These are phyloP conservation scores for Sideroxylon spinosum DNA, from an alignment of 179 eudicot species.

Conservation along the genomic window DNA sequence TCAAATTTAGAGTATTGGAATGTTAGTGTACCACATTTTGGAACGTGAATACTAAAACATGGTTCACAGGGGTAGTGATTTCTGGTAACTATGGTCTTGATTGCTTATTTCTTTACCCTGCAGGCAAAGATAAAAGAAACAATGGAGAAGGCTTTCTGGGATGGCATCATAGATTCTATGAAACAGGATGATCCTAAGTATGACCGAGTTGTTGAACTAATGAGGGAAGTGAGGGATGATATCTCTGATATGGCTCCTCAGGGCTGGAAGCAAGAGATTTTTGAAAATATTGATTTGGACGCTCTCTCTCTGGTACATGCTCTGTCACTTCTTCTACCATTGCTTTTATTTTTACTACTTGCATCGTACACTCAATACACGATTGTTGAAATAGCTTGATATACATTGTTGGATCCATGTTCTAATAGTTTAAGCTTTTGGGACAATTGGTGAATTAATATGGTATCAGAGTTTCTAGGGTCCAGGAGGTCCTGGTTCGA, in stretches of 20 bases:
- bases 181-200: constrained; percentile 64
- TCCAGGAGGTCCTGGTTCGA: no score
- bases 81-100: background rate
- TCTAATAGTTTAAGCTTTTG: no score
- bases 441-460: no score
- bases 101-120: background rate
- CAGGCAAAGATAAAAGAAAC: constrained; percentile 65
- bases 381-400: no score
- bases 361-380: background rate
- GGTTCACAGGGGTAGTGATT: no score
- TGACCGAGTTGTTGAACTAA: constrained; percentile 65
- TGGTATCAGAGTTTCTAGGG: no score
- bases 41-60: no score
- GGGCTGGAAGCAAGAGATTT: constrained; percentile 74
- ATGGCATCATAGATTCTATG: constrained; percentile 64
- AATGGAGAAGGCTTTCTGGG: constrained; percentile 96
- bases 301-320: constrained; percentile 63
- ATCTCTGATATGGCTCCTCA: constrained; percentile 76
- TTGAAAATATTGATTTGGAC: constrained; percentile 63
- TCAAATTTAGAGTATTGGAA: no score
- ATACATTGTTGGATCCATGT: no score
- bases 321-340: background rate
- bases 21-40: no score
- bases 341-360: background rate
- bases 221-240: constrained; percentile 89